These are phyloP conservation scores for Cladophialophora exuberans DNA, from an alignment of 2,329 filamentous ascomycete species.

Conservation along the genomic window DNA sequence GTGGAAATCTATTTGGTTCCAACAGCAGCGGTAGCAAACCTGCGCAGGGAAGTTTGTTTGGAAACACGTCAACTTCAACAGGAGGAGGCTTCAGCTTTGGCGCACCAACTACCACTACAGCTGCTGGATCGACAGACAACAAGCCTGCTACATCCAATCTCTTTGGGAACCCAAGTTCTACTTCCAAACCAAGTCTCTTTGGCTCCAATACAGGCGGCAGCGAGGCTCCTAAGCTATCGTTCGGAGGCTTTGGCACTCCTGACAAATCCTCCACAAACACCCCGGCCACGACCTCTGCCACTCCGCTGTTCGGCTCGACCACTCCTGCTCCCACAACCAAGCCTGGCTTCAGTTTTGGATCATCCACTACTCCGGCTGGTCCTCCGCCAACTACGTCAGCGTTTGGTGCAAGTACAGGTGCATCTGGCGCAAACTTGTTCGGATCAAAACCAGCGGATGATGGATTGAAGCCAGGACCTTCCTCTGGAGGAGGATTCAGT, in stretches of 20 bases:
- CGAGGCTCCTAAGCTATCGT: constrained; percentile 16
- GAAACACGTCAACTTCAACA: constrained; percentile 21
- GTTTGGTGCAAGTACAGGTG: constrained; percentile 37
- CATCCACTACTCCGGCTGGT: constrained; percentile 55
- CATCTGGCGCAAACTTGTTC: constrained; percentile 34
- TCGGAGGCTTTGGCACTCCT: constrained; percentile 26
- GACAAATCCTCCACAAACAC: constrained; percentile 18
- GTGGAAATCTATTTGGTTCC: constrained; percentile 27
- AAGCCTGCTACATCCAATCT: constrained; percentile 20
- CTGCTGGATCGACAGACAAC: constrained; percentile 12
- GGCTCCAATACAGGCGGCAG: constrained; percentile 12
- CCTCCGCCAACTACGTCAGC: constrained; percentile 45
- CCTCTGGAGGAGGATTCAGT: constrained; percentile 36
- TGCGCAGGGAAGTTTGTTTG: constrained; percentile 23
- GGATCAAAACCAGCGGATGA: constrained; percentile 35
- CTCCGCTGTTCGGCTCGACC: constrained; percentile 42
- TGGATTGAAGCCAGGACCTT: constrained; percentile 31
- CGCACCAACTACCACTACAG: constrained; percentile 10
- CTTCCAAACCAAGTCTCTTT: constrained; percentile 16
- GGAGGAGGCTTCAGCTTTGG: constrained; percentile 26
- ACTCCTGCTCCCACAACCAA: constrained; percentile 41
- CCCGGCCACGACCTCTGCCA: constrained; percentile 33
- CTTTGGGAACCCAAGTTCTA: constrained; percentile 23
- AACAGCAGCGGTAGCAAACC: not conserved
- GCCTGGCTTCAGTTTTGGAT: constrained; percentile 40